Percentiles rank a stretch among this genome's conserved stretches.
Evolutionary conservation across 2,329 filamentous ascomycete species (phyloP).

Genomic region (Tolypocladium endophyticum): DNA sequence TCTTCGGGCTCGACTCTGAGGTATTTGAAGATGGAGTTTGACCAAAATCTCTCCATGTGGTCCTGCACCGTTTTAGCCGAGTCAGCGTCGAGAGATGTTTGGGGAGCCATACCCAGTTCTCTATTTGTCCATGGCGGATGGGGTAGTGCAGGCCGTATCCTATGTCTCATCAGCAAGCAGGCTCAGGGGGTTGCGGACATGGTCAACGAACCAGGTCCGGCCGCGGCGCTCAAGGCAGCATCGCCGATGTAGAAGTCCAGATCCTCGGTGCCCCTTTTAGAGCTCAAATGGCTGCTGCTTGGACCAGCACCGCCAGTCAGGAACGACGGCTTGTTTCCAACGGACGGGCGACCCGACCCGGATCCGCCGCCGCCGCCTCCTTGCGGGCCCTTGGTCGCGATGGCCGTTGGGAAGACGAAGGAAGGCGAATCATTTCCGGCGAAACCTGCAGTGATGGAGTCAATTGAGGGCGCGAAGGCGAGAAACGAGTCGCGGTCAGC

Average conservation of each 20-base stretch:
- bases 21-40: slow-evolving; percentile 99
- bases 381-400: slow-evolving; percentile 79
- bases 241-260: slow-evolving; percentile 98
- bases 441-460: slow-evolving; percentile 55
- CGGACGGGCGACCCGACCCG: slow-evolving; percentile 78
- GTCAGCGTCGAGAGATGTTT: neutral
- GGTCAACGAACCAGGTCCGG: slow-evolving; percentile 59
- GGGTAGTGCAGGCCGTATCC: slow-evolving; percentile 96
- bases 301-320: slow-evolving; percentile 82
- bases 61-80: slow-evolving; percentile 47
- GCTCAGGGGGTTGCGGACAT: slow-evolving; percentile 9
- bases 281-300: slow-evolving; percentile 63
- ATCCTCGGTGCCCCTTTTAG: slow-evolving; percentile 93
- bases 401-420: slow-evolving; percentile 97
- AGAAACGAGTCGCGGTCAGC: slow-evolving; percentile 13
- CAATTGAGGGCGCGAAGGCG: slow-evolving; percentile 10
- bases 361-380: slow-evolving; percentile 60
- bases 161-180: slow-evolving; percentile 19
- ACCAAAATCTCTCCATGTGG: slow-evolving; percentile 99
- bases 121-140: slow-evolving; percentile 94
- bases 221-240: slow-evolving; percentile 76
- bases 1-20: slow-evolving; percentile 96
- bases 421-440: slow-evolving; percentile 98
- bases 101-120: slow-evolving; percentile 72
- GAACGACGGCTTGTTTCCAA: slow-evolving; percentile 92